A percentile compares a stretch with the other conserved stretches of the same genome.
phyloP scores from a whole-genome alignment of 2,329 filamentous ascomycete genomes.

The Talaromyces sp. region DNA sequence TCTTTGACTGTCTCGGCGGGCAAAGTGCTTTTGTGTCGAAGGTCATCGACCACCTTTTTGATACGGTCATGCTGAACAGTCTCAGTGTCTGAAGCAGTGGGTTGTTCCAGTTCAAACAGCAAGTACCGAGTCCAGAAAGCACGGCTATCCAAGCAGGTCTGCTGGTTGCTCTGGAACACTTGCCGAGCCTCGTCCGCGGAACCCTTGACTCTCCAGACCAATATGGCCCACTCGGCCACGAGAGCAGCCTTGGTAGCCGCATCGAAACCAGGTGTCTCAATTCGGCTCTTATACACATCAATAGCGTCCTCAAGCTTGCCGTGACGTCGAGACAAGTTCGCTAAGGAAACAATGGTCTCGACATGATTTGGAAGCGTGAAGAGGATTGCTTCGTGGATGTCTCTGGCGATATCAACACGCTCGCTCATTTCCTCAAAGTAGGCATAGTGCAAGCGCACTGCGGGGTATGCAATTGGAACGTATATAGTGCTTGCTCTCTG shows the following conservation, averaged over 20 bases:
- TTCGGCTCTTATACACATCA: constrained; percentile 75
- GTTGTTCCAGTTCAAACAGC: constrained; percentile 82
- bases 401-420: constrained; percentile 73
- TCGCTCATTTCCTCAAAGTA: constrained; percentile 88
- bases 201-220: constrained; percentile 86
- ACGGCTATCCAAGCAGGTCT: constrained; percentile 80
- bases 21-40: constrained; percentile 71
- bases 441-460: constrained; percentile 84
- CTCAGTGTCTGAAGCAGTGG: constrained; percentile 65
- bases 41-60: constrained; percentile 73
- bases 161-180: constrained; percentile 77
- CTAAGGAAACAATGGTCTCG: constrained; percentile 83
- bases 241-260: constrained; percentile 81
- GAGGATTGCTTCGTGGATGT: constrained; percentile 80
- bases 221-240: constrained; percentile 80
- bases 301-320: constrained; percentile 81
- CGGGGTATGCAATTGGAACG: constrained; percentile 80
- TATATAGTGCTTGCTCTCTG: constrained; percentile 80
- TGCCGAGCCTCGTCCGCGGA: constrained; percentile 76
- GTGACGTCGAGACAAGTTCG: constrained; percentile 81
- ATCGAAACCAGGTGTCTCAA: constrained; percentile 70
- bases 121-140: constrained; percentile 90
- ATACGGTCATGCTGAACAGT: constrained; percentile 68
- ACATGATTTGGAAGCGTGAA: constrained; percentile 74
- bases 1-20: constrained; percentile 67